A percentile compares a stretch with the other conserved stretches of the same genome.
Evolutionary conservation across 108 stramenopile species (phyloP).

Genomic region (Fragilariopsis cylindrus): DNA sequence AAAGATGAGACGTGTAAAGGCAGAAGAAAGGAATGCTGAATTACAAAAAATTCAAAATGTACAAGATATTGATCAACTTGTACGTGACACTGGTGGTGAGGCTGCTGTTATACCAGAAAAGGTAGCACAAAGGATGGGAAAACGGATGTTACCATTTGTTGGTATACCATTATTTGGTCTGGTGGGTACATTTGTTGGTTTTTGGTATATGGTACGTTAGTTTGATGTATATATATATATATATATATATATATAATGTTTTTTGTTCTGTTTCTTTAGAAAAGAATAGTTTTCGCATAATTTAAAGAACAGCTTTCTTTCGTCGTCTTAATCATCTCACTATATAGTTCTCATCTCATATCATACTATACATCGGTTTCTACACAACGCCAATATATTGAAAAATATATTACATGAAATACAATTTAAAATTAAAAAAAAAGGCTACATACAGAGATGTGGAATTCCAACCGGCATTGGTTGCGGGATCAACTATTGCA

Average conservation of each 20-base stretch:
- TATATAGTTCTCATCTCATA: too few species aligned
- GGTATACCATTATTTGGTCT: constrained; percentile 74
- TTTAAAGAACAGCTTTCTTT: too few species aligned
- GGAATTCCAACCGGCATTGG: constrained; percentile 78
- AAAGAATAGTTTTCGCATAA: too few species aligned
- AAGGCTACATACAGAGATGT: constrained; percentile 56
- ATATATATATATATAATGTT: too few species aligned
- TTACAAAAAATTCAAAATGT: constrained; percentile 59
- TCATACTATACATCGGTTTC: too few species aligned
- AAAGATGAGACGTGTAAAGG: constrained; percentile 64
- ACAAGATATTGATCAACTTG: constrained; percentile 43
- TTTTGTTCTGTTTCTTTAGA: too few species aligned
- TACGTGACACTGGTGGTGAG: constrained; percentile 45
- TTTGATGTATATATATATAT: too few species aligned
- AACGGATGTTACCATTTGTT: constrained; percentile 85
- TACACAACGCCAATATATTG: too few species aligned
- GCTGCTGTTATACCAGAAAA: constrained; percentile 84
- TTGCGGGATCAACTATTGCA: constrained; percentile 72
- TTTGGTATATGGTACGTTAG: constrained; percentile 71
- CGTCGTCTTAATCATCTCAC: too few species aligned
- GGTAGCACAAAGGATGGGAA: constrained; percentile 81
- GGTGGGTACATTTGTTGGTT: constrained; percentile 72
- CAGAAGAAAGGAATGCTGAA: constrained; percentile 72
- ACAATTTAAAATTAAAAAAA: too few species aligned
- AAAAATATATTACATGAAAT: too few species aligned